Evolutionary conservation across 2,329 filamentous ascomycete genomes (phyloP), one percentile per base, ranked within the genome.

Genomic region (Fusarium staphyleae): DNA sequence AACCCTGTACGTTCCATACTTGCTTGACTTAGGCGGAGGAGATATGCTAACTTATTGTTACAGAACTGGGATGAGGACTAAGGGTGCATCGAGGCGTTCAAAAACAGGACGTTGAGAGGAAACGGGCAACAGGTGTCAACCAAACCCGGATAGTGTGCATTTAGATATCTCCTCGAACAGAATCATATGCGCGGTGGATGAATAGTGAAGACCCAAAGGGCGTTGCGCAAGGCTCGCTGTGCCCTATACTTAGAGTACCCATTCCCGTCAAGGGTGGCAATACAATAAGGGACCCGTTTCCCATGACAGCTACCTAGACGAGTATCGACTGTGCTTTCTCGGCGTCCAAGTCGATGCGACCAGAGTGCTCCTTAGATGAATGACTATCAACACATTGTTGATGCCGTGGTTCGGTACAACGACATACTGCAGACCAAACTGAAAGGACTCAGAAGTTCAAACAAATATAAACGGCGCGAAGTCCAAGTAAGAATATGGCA

Each of bases 1-100:
- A 97, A 97, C 77, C 89, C 93, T 37, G 80, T 82, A 71, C 70
- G 80, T 75, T 46, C 15, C n/a, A 15, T 13, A 35, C 14, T 15
- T 14, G 30, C 2, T 33, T 42, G 14, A 26, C 10, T 29, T 34
- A 15, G 30, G 13, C 11, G 24, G 12, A 16, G 13, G 30, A 22
- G 49, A 50, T 12, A 26, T 41, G 26, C 72, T 75, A 66, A 78
- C 68, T 13, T 28, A 36, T 32, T 26, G 14, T 6, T 18, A 15
- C 49, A 82, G 80, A 85, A 85, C 81, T 86, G 83, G 83, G 83
- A 86, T 62, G 83, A 86, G 73, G 83, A 86, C 71, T 86, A 77
- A 78, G 46, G 63, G 37, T 52, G 66, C 79, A 70, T 74, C 50
- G 48, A 43, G 33, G 43, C 18, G 45, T 46, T 48, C 33, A 52